A percentile compares a stretch with the other conserved stretches of the same genome.
These are phyloP conservation scores for Neonectria coccinea DNA, from an alignment of 2,329 filamentous ascomycete species.

Conservation along the genomic window DNA sequence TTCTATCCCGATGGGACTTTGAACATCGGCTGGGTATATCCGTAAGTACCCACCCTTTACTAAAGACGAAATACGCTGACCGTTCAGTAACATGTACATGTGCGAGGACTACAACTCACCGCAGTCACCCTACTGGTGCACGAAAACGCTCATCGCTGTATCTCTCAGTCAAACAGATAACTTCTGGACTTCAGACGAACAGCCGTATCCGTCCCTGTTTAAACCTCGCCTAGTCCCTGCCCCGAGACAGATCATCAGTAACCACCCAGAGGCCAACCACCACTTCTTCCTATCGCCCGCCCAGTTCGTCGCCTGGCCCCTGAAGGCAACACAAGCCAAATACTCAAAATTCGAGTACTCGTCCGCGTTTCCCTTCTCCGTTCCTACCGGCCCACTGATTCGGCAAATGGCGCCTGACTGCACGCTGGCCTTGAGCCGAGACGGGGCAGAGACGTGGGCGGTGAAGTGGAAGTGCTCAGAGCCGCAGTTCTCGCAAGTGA, in stretches of 20 bases:
- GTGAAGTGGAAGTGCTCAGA: constrained; percentile 46
- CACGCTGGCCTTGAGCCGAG: constrained; percentile 46
- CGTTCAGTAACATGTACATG: constrained; percentile 62
- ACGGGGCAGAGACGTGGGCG: constrained; percentile 48
- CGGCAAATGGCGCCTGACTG: constrained; percentile 52
- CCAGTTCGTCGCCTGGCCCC: constrained; percentile 53
- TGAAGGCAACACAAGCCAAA: constrained; percentile 57
- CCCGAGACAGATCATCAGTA: constrained; percentile 60
- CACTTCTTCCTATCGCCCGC: constrained; percentile 58
- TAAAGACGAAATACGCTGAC: neutral
- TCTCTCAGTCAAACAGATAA: constrained; percentile 50
- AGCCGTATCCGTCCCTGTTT: constrained; percentile 34
- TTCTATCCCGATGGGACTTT: constrained; percentile 63
- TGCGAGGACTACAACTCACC: constrained; percentile 69
- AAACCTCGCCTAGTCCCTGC: constrained; percentile 25
- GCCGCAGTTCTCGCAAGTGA: neutral
- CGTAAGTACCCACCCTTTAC: constrained; percentile 30
- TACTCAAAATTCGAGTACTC: constrained; percentile 63
- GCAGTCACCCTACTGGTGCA: constrained; percentile 65
- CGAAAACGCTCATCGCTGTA: constrained; percentile 62
- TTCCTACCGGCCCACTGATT: constrained; percentile 52
- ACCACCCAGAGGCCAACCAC: constrained; percentile 48
- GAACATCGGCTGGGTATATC: constrained; percentile 57
- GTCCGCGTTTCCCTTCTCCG: constrained; percentile 59
- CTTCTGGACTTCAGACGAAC: constrained; percentile 60